Evolutionary conservation across 345 rosid species (phyloP).

Genomic region (Turritis glabra): DNA sequence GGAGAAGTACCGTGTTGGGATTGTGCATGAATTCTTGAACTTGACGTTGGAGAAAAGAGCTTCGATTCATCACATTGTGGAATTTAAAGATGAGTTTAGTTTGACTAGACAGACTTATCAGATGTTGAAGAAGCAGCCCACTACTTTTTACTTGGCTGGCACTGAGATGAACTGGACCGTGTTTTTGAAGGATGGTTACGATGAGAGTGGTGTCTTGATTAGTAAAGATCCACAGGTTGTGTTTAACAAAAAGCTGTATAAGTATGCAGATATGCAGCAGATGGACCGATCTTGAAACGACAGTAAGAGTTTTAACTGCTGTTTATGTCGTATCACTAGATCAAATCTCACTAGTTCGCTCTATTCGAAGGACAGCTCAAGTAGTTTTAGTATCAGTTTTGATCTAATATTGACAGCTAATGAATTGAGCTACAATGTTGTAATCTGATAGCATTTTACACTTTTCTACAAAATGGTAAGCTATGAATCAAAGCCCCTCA

Average conservation of each 20-base stretch:
- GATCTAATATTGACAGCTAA: no score
- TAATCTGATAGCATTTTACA: background rate
- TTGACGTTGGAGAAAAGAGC: slow-evolving; percentile 91
- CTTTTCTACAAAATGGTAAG: background rate
- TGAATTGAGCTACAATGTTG: slow-evolving; percentile 17
- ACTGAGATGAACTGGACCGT: slow-evolving; percentile 96
- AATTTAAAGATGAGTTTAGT: slow-evolving; percentile 86
- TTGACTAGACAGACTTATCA: slow-evolving; percentile 84
- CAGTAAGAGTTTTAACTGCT: background rate
- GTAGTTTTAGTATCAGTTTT: background rate
- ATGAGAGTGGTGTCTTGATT: slow-evolving; percentile 56
- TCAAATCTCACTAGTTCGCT: background rate
- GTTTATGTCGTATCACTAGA: background rate
- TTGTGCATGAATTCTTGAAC: slow-evolving; percentile 84
- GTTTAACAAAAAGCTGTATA: slow-evolving; percentile 47
- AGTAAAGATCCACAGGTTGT: slow-evolving; percentile 73
- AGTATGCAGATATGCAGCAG: slow-evolving; percentile 49
- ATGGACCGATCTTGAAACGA: slow-evolving; percentile 17
- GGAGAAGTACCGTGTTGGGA: slow-evolving; percentile 82
- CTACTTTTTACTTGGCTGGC: slow-evolving; percentile 82
- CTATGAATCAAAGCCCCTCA: slow-evolving; percentile 5
- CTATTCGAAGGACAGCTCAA: background rate
- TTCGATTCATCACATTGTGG: slow-evolving; percentile 85
- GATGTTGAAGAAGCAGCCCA: slow-evolving; percentile 77
- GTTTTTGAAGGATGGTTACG: slow-evolving; percentile 67